Percentiles rank a stretch among this genome's conserved stretches.
Evolutionary conservation across 148 eudicot genomes (phyloP).

Genomic region (Dysphania ambrosioides): DNA sequence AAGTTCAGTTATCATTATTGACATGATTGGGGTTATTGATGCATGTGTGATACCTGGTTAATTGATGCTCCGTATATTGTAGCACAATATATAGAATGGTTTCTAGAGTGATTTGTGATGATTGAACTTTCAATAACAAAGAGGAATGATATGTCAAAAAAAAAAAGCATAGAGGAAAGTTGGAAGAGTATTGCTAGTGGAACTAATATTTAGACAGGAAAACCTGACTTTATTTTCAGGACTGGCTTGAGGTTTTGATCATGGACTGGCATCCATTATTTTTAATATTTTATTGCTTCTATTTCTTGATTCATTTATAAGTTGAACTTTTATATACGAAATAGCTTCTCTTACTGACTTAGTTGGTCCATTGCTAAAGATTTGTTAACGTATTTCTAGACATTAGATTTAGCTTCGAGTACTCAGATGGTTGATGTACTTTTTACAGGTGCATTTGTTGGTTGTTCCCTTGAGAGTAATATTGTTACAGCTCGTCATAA

Average conservation of each 20-base stretch:
- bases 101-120: not conserved
- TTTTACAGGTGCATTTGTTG: constrained; percentile 72
- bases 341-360: too few relatives aligned
- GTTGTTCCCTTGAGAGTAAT: constrained; percentile 82
- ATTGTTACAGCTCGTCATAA: constrained; percentile 59
- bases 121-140: too few relatives aligned
- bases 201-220: too few relatives aligned
- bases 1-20: not conserved
- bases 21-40: not conserved
- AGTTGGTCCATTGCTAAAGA: too few relatives aligned
- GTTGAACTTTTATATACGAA: too few relatives aligned
- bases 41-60: not conserved
- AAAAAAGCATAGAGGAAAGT: too few relatives aligned
- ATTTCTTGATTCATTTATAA: too few relatives aligned
- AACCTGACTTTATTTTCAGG: not conserved
- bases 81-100: not conserved
- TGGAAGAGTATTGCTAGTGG: not conserved
- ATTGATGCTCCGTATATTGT: not conserved
- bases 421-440: not conserved
- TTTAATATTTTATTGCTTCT: too few relatives aligned
- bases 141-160: too few relatives aligned
- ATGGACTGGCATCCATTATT: too few relatives aligned
- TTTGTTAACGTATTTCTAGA: too few relatives aligned
- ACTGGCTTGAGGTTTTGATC: too few relatives aligned
- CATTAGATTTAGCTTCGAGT: not conserved